Percentiles rank a stretch among this genome's conserved stretches.
phyloP scores from a whole-genome alignment of 1,139 yeast genomes.

The Magnusiomyces fungicola region DNA sequence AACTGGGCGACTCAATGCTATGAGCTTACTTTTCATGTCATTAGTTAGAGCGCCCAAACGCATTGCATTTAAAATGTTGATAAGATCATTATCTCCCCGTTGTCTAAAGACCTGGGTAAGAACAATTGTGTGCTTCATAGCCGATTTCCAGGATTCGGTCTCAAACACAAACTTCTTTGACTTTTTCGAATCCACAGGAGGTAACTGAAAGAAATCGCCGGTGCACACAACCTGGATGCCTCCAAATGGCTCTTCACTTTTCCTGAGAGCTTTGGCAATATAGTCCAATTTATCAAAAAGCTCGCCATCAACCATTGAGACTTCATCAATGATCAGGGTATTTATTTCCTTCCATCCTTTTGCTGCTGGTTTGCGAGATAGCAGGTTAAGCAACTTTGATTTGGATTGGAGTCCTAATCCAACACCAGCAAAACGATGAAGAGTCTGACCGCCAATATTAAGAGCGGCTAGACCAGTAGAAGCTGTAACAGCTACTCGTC shows the following conservation, averaged over 20 bases:
- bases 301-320: constrained; percentile 72
- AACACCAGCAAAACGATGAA: constrained; percentile 70
- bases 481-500: constrained; percentile 71
- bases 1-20: constrained; percentile 45
- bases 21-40: constrained; percentile 41
- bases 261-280: constrained; percentile 45
- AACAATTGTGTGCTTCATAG: constrained; percentile 55
- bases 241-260: constrained; percentile 44
- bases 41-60: constrained; percentile 56
- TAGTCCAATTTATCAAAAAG: constrained; percentile 58
- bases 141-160: constrained; percentile 60
- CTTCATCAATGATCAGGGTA: constrained; percentile 70
- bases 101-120: constrained; percentile 84
- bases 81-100: constrained; percentile 66
- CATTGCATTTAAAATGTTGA: constrained; percentile 66
- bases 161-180: constrained; percentile 62
- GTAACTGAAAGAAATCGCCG: constrained; percentile 82
- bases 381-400: constrained; percentile 36
- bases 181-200: constrained; percentile 52
- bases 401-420: constrained; percentile 59
- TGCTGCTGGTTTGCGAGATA: constrained; percentile 37
- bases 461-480: constrained; percentile 91
- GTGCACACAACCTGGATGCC: constrained; percentile 73
- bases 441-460: constrained; percentile 75
- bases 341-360: constrained; percentile 55